phyloP scores from a whole-genome alignment of 2,329 filamentous ascomycete species.

The Nemania sp. region DNA sequence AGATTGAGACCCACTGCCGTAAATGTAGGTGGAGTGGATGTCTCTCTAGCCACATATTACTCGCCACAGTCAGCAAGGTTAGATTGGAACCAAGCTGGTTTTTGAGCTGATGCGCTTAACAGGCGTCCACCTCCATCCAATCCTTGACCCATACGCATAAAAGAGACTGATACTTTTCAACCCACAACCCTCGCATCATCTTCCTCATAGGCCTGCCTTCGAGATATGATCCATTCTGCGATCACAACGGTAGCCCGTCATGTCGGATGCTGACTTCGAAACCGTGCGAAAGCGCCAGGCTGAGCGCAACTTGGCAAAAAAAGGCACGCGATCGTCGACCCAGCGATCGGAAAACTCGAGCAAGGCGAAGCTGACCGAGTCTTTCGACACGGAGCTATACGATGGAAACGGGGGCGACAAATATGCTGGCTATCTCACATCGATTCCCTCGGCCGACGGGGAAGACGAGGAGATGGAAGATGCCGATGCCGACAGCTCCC shows the following conservation, averaged over 20 bases:
- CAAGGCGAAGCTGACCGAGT: constrained; percentile 89
- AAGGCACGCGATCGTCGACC: constrained; percentile 76
- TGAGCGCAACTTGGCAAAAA: constrained; percentile 87
- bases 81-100: too few species aligned
- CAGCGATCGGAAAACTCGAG: constrained; percentile 83
- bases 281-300: constrained; percentile 85
- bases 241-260: constrained; percentile 45
- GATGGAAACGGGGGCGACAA: constrained; percentile 76
- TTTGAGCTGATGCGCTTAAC: too few species aligned
- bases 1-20: too few species aligned
- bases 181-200: constrained; percentile 15
- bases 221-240: constrained; percentile 37
- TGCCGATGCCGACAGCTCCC: constrained; percentile 70
- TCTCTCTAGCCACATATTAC: constrained; percentile 18
- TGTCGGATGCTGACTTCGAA: constrained; percentile 84
- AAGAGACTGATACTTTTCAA: constrained; percentile 16
- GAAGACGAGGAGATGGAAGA: constrained; percentile 80
- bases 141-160: constrained; percentile 27
- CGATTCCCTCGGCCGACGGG: constrained; percentile 76
- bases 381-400: constrained; percentile 87
- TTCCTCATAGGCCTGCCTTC: constrained; percentile 19
- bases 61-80: constrained; percentile 20
- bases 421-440: constrained; percentile 88
- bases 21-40: neutral
- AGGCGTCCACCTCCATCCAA: too few species aligned